A percentile compares a stretch with the other conserved stretches of the same genome.
Evolutionary conservation across 176 grass and related monocot genomes (phyloP).

Genomic region (Otatea glauca): DNA sequence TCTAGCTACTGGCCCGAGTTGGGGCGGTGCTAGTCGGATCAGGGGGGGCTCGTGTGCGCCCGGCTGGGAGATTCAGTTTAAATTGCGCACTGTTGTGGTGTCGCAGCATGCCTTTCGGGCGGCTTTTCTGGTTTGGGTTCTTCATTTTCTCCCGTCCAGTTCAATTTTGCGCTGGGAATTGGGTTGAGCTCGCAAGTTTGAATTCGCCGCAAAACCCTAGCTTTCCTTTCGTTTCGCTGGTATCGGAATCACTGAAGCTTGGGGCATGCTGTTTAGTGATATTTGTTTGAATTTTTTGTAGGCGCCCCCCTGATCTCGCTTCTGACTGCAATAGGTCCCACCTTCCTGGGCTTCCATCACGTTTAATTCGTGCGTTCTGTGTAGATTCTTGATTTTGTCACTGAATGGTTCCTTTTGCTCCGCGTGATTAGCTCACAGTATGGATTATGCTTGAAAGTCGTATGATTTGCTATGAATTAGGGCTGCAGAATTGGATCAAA

Average conservation of each 20-base stretch:
- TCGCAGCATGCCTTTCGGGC: background rate
- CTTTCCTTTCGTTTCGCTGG: background rate
- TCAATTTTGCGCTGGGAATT: background rate
- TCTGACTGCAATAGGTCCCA: background rate
- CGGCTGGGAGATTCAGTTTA: constrained; percentile 1
- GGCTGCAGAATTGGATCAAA: background rate
- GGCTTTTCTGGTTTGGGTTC: background rate
- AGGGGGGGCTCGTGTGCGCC: background rate
- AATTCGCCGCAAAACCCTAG: constrained; percentile 10
- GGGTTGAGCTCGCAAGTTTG: background rate
- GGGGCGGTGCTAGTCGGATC: background rate
- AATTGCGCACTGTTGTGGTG: constrained; percentile 19
- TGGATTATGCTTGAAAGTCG: background rate
- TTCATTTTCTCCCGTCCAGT: background rate
- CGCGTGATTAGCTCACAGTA: background rate
- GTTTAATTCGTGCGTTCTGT: constrained; percentile 9
- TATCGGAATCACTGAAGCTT: background rate
- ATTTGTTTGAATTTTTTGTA: background rate
- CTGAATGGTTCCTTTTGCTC: background rate
- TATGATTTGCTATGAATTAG: background rate
- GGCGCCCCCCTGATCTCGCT: background rate
- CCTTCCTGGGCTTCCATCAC: background rate
- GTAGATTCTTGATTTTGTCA: background rate
- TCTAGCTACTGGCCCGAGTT: constrained; percentile 12
- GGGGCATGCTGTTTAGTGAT: background rate